Percentiles rank a stretch among this genome's conserved stretches.
phyloP scores from a whole-genome alignment of 768 basidiomycete genomes.

The Serendipita indica region DNA sequence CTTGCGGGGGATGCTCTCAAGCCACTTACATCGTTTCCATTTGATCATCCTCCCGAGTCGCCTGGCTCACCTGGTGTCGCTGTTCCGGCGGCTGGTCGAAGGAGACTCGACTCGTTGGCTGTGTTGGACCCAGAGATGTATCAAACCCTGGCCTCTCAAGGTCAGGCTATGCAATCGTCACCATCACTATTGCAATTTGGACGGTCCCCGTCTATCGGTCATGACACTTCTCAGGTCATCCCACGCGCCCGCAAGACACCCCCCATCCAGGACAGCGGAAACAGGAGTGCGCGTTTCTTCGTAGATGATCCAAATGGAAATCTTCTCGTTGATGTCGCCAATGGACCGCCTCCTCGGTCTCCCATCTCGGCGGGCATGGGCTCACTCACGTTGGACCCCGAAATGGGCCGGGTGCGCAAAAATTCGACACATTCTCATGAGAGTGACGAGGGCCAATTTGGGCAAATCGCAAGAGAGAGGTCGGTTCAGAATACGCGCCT shows the following conservation, averaged over 20 bases:
- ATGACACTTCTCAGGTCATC: background rate
- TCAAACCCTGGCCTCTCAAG: background rate
- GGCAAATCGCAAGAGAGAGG: background rate
- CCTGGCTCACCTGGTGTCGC: background rate
- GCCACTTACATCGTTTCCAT: background rate
- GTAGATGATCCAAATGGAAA: constrained; percentile 5
- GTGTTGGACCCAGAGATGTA: constrained; percentile 5
- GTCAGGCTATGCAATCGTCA: background rate
- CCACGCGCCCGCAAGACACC: constrained; percentile 8
- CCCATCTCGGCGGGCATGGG: constrained; percentile 1
- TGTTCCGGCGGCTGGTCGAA: background rate
- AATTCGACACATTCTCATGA: too few species aligned
- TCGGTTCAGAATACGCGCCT: background rate
- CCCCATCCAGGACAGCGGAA: background rate
- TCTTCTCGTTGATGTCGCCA: constrained; percentile 1
- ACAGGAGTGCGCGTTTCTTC: constrained; percentile 7
- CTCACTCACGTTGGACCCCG: background rate
- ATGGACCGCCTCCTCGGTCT: constrained; percentile 1
- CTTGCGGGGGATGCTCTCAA: background rate
- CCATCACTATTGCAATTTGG: background rate
- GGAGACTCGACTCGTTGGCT: background rate
- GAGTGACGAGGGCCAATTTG: background rate
- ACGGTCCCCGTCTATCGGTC: background rate
- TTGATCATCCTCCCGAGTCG: constrained; percentile 6
- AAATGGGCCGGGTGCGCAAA: background rate